phyloP scores from a whole-genome alignment of 2,329 filamentous ascomycete genomes.

The Parascedosporium putredinis region DNA sequence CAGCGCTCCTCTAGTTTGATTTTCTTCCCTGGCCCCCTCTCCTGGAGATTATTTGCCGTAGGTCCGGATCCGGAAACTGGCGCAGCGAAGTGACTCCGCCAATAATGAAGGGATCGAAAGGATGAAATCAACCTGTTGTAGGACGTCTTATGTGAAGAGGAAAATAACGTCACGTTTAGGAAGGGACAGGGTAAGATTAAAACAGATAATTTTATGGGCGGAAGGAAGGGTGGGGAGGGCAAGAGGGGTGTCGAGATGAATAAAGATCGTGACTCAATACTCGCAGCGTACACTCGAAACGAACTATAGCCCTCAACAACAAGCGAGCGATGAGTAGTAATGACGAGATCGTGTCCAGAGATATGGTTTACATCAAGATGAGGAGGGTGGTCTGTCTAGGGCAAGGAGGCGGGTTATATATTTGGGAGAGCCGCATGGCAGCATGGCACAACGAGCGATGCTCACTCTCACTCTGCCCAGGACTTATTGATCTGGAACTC shows the following conservation, averaged over 20 bases:
- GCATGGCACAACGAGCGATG: neutral
- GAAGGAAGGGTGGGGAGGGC: neutral
- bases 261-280: neutral
- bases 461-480: too few relatives aligned
- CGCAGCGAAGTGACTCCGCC: neutral
- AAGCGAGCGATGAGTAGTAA: too few relatives aligned
- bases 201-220: too few relatives aligned
- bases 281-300: too few relatives aligned
- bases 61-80: neutral
- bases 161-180: too few relatives aligned
- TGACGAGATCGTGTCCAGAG: neutral
- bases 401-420: constrained; percentile 1
- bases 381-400: neutral
- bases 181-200: too few relatives aligned
- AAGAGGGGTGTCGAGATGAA: neutral
- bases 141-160: too few relatives aligned
- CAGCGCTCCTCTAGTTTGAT: neutral
- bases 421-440: neutral
- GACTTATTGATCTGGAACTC: too few relatives aligned
- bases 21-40: neutral
- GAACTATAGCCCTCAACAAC: too few relatives aligned
- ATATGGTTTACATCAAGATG: neutral
- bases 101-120: neutral
- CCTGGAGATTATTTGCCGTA: neutral
- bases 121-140: neutral